Conservation (phyloP, 306 rosid species). For the Quercus cerris region DNA sequence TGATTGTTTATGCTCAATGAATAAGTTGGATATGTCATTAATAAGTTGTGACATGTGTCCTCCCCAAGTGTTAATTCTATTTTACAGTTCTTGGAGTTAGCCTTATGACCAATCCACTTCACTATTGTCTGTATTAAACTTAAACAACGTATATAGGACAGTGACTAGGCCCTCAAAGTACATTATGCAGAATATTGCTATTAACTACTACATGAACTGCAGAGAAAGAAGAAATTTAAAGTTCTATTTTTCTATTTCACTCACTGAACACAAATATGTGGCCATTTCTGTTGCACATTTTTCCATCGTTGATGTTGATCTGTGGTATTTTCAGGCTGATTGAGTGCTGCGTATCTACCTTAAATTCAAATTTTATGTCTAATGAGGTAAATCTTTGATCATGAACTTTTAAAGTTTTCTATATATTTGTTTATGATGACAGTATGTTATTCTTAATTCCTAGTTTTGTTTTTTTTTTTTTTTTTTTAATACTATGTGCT, state of each 20-base stretch:
- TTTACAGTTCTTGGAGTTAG: background rate
- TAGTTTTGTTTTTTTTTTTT: too few relatives aligned
- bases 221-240: background rate
- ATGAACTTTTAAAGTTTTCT: background rate
- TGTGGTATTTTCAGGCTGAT: conserved; percentile 61
- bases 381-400: conserved; percentile 50
- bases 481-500: background rate
- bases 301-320: conserved; percentile 21
- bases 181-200: conserved; percentile 3
- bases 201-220: background rate
- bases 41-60: conserved; percentile 6
- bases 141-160: background rate
- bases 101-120: background rate
- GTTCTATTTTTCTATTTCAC: background rate
- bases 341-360: conserved; percentile 30
- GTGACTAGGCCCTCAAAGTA: background rate
- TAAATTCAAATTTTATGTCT: conserved; percentile 30
- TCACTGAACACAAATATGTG: background rate
- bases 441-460: background rate
- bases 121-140: background rate
- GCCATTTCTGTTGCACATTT: conserved; percentile 14
- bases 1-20: background rate
- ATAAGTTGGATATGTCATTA: background rate
- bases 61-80: background rate
- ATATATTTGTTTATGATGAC: background rate